phyloP scores from a whole-genome alignment of 352 stramenopile species.

The Pythium vanterpoolii region DNA sequence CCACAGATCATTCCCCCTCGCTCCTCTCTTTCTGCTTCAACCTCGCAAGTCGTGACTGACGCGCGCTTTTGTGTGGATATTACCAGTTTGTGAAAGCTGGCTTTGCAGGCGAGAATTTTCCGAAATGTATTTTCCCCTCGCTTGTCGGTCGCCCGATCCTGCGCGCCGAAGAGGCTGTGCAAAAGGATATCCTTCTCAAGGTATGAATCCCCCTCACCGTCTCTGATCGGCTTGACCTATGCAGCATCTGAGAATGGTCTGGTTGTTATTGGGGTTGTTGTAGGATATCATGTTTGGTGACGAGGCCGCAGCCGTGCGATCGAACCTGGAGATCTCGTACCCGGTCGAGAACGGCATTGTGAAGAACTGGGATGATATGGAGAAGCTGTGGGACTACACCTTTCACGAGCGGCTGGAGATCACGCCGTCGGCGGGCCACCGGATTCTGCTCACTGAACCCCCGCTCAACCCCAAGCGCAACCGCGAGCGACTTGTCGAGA shows the following conservation, averaged over 20 bases:
- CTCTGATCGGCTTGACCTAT: background rate
- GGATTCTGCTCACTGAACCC: slow-evolving; percentile 91
- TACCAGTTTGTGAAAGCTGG: slow-evolving; percentile 89
- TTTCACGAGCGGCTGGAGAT: slow-evolving; percentile 90
- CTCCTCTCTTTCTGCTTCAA: background rate
- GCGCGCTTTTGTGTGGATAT: too few relatives aligned
- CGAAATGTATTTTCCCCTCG: slow-evolving; percentile 92
- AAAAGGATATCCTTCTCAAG: slow-evolving; percentile 85
- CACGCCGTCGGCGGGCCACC: slow-evolving; percentile 59
- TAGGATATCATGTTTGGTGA: slow-evolving; percentile 96
- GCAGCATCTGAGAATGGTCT: background rate
- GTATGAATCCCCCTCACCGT: slow-evolving; percentile 16
- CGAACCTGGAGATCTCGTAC: slow-evolving; percentile 90
- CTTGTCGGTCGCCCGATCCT: slow-evolving; percentile 93
- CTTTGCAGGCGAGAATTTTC: slow-evolving; percentile 95
- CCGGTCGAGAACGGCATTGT: slow-evolving; percentile 96
- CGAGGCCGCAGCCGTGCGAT: slow-evolving; percentile 85
- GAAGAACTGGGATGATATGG: slow-evolving; percentile 97
- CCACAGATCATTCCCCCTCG: too few relatives aligned
- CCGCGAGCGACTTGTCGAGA: slow-evolving; percentile 89
- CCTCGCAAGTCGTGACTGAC: too few relatives aligned
- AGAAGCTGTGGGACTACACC: slow-evolving; percentile 97
- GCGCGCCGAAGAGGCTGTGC: slow-evolving; percentile 89
- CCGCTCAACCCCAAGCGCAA: slow-evolving; percentile 92
- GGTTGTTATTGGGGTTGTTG: background rate